Base-by-base conservation (phyloP, 225 moss, liverwort and hornwort genomes). In the Polytrichum formosum region DNA sequence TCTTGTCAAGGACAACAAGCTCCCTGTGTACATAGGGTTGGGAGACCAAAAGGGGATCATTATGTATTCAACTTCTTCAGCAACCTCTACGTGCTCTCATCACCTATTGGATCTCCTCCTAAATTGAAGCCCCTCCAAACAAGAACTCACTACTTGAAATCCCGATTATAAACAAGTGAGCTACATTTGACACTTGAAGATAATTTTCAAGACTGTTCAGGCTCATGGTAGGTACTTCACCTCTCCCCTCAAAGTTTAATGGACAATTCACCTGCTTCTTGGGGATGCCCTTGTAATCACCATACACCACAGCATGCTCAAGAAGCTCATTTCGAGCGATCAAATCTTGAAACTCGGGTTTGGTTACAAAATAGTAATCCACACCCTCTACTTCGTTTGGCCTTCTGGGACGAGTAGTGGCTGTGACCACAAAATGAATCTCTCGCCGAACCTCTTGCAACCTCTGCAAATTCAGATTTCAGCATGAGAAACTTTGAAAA, bases 221-320 rank as follows among this genome's bases (percentile, higher is more conserved):
- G 35, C 35, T 9, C 35, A 35, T 35, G 35, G 35, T 9, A 5
- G 35, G 9, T 35, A 35, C 35, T 35, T 35, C 8, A 35, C 35
- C 8, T 8, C 9, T 35, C 13, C 46, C 46, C 46, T 46, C 2
- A 35, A 35, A 46, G 46, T 46, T 13, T 46, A 46, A 69, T 73
- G 53, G 18, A 61, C 4, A 58, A 58, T 28, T 26, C 73, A 89
- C 89, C 89, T 97, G 97, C 67, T 97, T 92, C 85, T 94, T 97
- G n/a, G 97, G 97, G 71, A 97, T 92, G 18, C 97, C 97, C 79
- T 97, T 97, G 53, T 92, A 97, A 68, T 97, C 97, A 16, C 94
- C 97, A 75, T 97, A 97, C 18, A 97, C 97, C 81, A 97, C 76
- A 31, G 97, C 97, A 75, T 97, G 94, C 68, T 97, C 97, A 65